Evolutionary conservation across 1,139 yeast species (phyloP).

Genomic region (Candida gigantensis): DNA sequence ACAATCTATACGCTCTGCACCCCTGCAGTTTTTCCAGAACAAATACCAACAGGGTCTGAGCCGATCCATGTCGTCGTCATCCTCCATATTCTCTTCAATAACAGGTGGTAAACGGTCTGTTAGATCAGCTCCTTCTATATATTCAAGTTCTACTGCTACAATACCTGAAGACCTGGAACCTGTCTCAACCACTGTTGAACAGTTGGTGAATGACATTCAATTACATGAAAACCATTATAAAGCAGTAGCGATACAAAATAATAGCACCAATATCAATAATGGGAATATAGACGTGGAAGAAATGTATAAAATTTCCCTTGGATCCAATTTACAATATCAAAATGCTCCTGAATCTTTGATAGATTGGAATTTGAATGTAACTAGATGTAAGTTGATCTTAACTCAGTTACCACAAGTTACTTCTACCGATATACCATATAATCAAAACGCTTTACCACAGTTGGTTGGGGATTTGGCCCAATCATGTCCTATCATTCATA

Average conservation of each 20-base stretch:
- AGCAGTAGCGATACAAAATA: constrained; percentile 5
- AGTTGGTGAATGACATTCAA: constrained; percentile 44
- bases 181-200: constrained; percentile 45
- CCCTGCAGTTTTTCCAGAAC: constrained; percentile 25
- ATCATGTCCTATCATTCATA: constrained; percentile 40
- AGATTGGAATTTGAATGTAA: constrained; percentile 52
- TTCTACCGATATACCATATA: constrained; percentile 36
- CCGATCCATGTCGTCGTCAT: constrained; percentile 14
- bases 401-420: constrained; percentile 42
- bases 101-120: constrained; percentile 42
- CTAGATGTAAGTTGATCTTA: constrained; percentile 45
- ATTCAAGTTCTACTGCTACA: constrained; percentile 46
- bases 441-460: constrained; percentile 38
- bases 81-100: constrained; percentile 25
- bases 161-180: constrained; percentile 52
- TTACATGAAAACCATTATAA: constrained; percentile 38
- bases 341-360: constrained; percentile 41
- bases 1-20: constrained; percentile 36
- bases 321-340: constrained; percentile 43
- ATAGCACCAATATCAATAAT: no score
- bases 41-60: constrained; percentile 16
- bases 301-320: constrained; percentile 41
- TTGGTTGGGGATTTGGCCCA: constrained; percentile 48
- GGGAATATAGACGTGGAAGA: constrained; percentile 21
- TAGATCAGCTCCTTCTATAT: constrained; percentile 46